Base-by-base conservation (phyloP, 2,329 filamentous ascomycete genomes). In the Apiospora sp. region DNA sequence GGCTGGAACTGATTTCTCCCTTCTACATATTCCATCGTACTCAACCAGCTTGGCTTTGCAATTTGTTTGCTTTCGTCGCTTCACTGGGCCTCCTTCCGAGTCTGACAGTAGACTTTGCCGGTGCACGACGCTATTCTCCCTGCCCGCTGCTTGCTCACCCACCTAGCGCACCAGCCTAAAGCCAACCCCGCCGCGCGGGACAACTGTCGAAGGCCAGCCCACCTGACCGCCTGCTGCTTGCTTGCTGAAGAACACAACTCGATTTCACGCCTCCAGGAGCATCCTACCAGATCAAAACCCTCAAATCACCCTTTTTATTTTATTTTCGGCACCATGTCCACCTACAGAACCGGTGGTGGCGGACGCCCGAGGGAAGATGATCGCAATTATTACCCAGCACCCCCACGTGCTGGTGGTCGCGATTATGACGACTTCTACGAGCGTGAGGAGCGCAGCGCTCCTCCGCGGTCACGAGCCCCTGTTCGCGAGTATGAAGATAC, bases 371-470 rank as follows among this genome's bases (percentile, higher is more conserved):
- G 76, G 76, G 85, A 86, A 72, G 85, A 86, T 74, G 86, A 88
- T 73, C 83, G 84, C 75, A 86, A 87, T 73, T 85, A 84, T 72
- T 85, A 84, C 75, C 77, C 84, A 79, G 79, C 82, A 41, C 82
- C 74, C 69, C 74, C 76, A 71, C 73, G 77, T 71, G 37, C 8
- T 41, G 75, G 79, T 41, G 73, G 73, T 70, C 77, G 79, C 61
- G 77, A 80, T 22, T 69, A 74, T 58, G 79, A 80, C 70, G 78
- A 79, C 14, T 19, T 73, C 71, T 78, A 73, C 71, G 78, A 79
- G 69, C 76, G 77, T 71, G 75, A 76, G 24, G 72, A 73, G 49
- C 71, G 74, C 70, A 74, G 75, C 69, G 72, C 72, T 34, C 75
- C 78, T 19, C 77, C 77, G 22, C 75, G 77, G 34, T 27, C 64